Percentiles rank a stretch among this genome's conserved stretches.
These are phyloP conservation scores for Globisporangium spiculum DNA, from an alignment of 352 stramenopile genomes.

Conservation along the genomic window DNA sequence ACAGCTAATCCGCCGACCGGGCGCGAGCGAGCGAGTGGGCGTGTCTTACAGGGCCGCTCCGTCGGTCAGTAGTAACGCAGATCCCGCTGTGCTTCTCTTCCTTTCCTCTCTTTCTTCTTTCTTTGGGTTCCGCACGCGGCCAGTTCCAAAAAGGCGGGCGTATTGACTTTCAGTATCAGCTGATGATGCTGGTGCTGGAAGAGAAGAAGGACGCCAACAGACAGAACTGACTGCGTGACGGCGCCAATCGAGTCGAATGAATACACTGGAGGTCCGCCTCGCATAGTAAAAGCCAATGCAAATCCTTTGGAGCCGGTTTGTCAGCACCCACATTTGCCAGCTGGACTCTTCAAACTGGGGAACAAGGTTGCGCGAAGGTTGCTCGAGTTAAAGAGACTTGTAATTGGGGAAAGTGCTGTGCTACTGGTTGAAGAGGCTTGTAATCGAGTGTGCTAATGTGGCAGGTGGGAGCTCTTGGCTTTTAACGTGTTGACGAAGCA, in stretches of 20 bases:
- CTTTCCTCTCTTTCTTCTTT: neutral
- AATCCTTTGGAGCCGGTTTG: conserved; percentile 34
- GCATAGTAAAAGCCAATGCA: neutral
- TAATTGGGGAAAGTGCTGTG: neutral
- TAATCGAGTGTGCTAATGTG: neutral
- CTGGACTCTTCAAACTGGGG: conserved; percentile 6
- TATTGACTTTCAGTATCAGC: neutral
- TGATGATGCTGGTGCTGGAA: neutral
- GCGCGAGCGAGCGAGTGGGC: neutral
- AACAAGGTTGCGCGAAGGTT: conserved; percentile 17
- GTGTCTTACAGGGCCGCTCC: neutral
- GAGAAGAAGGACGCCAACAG: neutral
- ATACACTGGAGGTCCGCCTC: neutral
- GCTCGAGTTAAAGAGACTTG: neutral
- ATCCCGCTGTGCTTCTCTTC: neutral
- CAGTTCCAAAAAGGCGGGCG: neutral
- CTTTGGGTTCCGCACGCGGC: conserved; percentile 1
- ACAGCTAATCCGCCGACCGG: neutral
- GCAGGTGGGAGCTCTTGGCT: neutral
- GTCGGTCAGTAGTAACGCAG: neutral
- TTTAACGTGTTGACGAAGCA: neutral
- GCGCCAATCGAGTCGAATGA: conserved; percentile 5
- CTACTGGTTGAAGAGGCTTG: neutral
- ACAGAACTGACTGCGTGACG: neutral
- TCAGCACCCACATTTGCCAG: neutral